These are phyloP conservation scores for Exophiala alcalophila DNA, from an alignment of 2,329 filamentous ascomycete genomes.

Conservation along the genomic window DNA sequence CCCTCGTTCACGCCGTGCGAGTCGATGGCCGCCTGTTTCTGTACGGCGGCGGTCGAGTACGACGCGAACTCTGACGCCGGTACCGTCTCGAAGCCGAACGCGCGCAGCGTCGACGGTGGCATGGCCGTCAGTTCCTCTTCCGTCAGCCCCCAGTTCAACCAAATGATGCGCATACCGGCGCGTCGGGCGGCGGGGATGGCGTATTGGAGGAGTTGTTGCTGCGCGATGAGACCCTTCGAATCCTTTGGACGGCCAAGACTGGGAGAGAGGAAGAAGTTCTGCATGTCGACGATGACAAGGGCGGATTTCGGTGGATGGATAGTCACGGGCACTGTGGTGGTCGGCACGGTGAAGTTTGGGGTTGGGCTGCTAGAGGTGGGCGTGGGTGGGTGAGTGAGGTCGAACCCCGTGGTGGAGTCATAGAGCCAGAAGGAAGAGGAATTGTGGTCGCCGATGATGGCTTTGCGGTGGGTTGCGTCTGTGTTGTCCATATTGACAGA, in stretches of 20 bases:
- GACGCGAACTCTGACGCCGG: slow-evolving; percentile 22
- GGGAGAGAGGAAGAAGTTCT: slow-evolving; percentile 53
- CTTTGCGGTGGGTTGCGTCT: slow-evolving; percentile 32
- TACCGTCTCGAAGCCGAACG: slow-evolving; percentile 47
- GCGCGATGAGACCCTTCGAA: slow-evolving; percentile 44
- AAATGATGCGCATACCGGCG: slow-evolving; percentile 51
- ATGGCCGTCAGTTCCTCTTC: slow-evolving; percentile 51
- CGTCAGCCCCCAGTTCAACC: slow-evolving; percentile 59
- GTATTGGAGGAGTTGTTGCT: slow-evolving; percentile 42
- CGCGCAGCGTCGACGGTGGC: slow-evolving; percentile 49
- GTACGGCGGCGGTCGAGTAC: slow-evolving; percentile 14
- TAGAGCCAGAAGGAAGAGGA: slow-evolving; percentile 46
- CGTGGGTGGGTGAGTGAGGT: slow-evolving; percentile 44
- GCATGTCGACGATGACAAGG: slow-evolving; percentile 53
- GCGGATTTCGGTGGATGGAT: slow-evolving; percentile 45
- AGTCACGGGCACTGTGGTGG: slow-evolving; percentile 35
- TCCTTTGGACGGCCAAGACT: slow-evolving; percentile 41
- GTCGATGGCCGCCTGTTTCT: slow-evolving; percentile 28
- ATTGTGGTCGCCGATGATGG: slow-evolving; percentile 41
- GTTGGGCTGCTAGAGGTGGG: slow-evolving; percentile 29
- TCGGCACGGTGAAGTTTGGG: slow-evolving; percentile 27
- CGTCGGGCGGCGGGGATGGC: slow-evolving; percentile 50
- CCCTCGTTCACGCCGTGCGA: slow-evolving; percentile 30
- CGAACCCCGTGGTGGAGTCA: slow-evolving; percentile 43
- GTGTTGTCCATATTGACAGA: slow-evolving; percentile 20